Conservation (phyloP, 148 eudicot species). For the Pharnaceum exiguum region DNA sequence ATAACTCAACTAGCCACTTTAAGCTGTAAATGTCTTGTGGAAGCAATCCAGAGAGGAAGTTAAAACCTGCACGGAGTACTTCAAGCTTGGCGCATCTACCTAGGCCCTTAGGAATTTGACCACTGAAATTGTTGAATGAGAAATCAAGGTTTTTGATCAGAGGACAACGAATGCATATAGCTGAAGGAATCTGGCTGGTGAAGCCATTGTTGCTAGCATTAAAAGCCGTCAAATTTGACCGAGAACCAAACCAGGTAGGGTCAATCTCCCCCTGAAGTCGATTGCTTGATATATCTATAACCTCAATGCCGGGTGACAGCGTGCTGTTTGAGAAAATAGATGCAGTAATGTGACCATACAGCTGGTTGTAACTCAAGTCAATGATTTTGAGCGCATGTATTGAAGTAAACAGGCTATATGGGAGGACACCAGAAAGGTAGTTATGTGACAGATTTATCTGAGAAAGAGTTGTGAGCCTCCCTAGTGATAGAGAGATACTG, state of each 20-base stretch:
- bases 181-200: slow-evolving; percentile 47
- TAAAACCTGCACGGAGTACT: slow-evolving; percentile 57
- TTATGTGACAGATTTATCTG: slow-evolving; percentile 63
- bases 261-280: slow-evolving; percentile 45
- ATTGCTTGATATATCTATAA: slow-evolving; percentile 55
- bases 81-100: slow-evolving; percentile 44
- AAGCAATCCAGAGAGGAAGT: slow-evolving; percentile 44
- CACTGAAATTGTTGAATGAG: slow-evolving; percentile 43
- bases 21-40: slow-evolving; percentile 46
- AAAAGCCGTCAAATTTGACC: slow-evolving; percentile 43
- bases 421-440: slow-evolving; percentile 53
- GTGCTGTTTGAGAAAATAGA: too few relatives aligned
- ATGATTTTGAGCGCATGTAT: slow-evolving; percentile 39
- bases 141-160: slow-evolving; percentile 49
- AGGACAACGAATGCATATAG: slow-evolving; percentile 40
- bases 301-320: slow-evolving; percentile 34
- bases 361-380: slow-evolving; percentile 61
- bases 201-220: slow-evolving; percentile 59
- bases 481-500: slow-evolving; percentile 33
- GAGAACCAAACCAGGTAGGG: slow-evolving; percentile 28
- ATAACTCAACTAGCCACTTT: slow-evolving; percentile 37
- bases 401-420: slow-evolving; percentile 49
- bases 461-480: slow-evolving; percentile 42
- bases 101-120: slow-evolving; percentile 43
- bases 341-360: slow-evolving; percentile 36